Conservation (phyloP, 2,329 filamentous ascomycete genomes). For the Cladophialophora bantiana region DNA sequence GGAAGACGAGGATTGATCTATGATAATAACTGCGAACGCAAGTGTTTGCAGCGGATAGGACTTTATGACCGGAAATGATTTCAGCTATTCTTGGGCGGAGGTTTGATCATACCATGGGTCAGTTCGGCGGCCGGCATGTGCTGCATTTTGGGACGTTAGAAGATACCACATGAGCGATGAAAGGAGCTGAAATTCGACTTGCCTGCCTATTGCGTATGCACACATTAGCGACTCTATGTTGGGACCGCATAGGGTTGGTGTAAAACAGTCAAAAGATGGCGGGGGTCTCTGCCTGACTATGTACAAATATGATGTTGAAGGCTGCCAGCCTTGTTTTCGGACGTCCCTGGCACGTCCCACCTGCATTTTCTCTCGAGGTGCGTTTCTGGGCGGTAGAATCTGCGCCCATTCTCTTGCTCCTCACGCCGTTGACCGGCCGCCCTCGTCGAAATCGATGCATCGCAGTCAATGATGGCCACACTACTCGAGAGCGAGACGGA, state of each 20-base stretch:
- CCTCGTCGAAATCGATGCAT: slow-evolving; percentile 4
- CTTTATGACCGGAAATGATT: background rate
- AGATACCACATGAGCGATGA: slow-evolving; percentile 17
- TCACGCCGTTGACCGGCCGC: background rate
- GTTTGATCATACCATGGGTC: background rate
- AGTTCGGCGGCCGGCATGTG: background rate
- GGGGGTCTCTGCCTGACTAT: background rate
- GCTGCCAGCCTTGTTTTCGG: background rate
- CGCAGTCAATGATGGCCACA: slow-evolving; percentile 27
- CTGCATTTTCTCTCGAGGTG: background rate
- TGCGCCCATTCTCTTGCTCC: background rate
- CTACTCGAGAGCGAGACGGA: slow-evolving; percentile 1
- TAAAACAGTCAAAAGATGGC: background rate
- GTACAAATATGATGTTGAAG: background rate
- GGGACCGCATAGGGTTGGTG: background rate
- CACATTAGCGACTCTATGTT: background rate
- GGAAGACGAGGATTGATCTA: slow-evolving; percentile 51
- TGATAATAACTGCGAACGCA: slow-evolving; percentile 38
- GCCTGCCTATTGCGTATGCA: background rate
- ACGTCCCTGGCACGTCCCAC: background rate
- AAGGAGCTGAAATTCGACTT: background rate
- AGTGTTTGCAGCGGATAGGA: slow-evolving; percentile 1
- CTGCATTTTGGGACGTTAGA: slow-evolving; percentile 9
- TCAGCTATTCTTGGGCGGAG: background rate
- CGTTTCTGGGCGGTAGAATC: background rate